phyloP scores from a whole-genome alignment of 345 rosid genomes.

The Hevea brasiliensis region DNA sequence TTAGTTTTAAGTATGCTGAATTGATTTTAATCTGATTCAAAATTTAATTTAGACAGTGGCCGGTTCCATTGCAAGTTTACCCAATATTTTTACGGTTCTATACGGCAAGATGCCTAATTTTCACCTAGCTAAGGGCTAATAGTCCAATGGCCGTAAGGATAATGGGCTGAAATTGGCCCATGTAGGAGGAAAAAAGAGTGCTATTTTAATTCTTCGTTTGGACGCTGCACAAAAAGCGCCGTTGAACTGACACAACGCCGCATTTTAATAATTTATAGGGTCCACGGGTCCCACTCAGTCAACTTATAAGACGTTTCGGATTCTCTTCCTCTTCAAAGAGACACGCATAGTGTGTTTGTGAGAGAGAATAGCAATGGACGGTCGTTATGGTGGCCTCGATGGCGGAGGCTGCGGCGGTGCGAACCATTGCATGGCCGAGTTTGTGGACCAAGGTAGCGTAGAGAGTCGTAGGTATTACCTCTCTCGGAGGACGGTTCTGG shows the following conservation, averaged over 20 bases:
- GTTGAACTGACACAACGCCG: too few species aligned
- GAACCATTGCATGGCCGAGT: background rate
- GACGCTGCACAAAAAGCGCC: too few species aligned
- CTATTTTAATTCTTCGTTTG: too few species aligned
- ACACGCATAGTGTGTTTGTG: background rate
- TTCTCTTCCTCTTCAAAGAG: background rate
- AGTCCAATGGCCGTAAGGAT: background rate
- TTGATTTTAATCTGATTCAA: too few species aligned
- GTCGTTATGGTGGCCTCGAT: background rate
- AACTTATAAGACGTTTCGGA: background rate
- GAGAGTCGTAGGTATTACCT: constrained; percentile 34
- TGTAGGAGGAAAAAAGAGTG: too few species aligned
- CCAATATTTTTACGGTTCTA: background rate
- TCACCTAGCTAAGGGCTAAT: background rate
- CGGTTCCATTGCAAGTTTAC: too few species aligned
- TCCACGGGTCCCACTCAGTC: background rate
- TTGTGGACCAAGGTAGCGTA: constrained; percentile 2
- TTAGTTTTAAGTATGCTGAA: too few species aligned
- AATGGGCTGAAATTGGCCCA: too few species aligned
- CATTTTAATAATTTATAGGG: too few species aligned
- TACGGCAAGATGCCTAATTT: background rate
- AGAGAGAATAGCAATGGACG: background rate
- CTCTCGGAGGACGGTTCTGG: constrained; percentile 35
- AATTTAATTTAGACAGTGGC: too few species aligned
- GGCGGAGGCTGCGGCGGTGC: background rate